Evolutionary conservation across 1,284 basidiomycete species (phyloP).

Genomic region (Sanghuangporus baumii): DNA sequence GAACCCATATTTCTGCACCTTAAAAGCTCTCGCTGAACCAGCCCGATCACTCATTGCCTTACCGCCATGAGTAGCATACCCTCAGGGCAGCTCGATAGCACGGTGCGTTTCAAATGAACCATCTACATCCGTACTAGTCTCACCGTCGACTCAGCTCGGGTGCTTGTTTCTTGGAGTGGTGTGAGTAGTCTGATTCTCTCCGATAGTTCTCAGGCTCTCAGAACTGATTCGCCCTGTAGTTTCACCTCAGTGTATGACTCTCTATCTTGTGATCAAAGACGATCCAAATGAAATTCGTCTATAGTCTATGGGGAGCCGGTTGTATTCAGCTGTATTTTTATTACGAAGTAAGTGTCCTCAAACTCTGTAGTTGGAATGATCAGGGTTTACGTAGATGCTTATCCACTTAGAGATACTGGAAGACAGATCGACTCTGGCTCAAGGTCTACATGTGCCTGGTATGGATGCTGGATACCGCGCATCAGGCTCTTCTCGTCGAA

Average conservation of each 20-base stretch:
- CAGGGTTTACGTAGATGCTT: too few relatives aligned
- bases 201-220: not conserved
- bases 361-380: not conserved
- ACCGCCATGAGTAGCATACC: not conserved
- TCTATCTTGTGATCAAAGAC: not conserved
- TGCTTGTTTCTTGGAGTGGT: not conserved
- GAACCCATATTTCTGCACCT: not conserved
- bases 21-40: not conserved
- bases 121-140: not conserved
- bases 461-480: not conserved
- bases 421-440: not conserved
- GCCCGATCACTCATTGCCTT: not conserved
- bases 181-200: not conserved
- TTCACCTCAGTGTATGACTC: not conserved
- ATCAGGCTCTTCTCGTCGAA: not conserved
- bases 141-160: not conserved
- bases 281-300: not conserved
- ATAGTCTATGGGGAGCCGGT: not conserved
- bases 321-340: not conserved
- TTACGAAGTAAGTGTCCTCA: not conserved
- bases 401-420: not conserved
- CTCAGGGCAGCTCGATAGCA: not conserved
- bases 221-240: not conserved
- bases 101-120: not conserved
- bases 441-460: not conserved